phyloP scores from a whole-genome alignment of 179 eudicot species.

The Gypsophila paniculata region DNA sequence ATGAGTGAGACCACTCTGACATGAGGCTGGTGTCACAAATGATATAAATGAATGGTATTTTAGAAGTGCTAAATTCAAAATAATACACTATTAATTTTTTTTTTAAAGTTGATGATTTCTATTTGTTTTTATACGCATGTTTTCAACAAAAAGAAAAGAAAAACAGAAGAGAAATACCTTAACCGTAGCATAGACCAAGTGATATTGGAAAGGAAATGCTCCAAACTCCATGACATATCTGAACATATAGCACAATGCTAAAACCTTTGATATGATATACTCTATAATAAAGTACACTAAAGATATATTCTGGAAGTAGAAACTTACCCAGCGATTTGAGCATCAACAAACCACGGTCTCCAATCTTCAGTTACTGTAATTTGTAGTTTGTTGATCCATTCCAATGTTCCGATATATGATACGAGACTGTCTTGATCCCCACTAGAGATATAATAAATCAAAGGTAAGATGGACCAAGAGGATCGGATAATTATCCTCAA shows the following conservation, averaged over 20 bases:
- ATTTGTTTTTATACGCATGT: no score
- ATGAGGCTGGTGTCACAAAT: no score
- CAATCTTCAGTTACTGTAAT: conserved; percentile 1
- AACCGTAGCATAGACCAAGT: conserved; percentile 10
- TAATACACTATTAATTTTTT: no score
- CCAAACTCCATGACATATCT: conserved; percentile 14
- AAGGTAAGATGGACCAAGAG: no score
- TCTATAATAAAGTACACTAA: no score
- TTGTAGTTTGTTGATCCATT: conserved; percentile 15
- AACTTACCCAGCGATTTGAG: conserved; percentile 21
- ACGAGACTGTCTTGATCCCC: conserved; percentile 17
- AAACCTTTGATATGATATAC: not conserved
- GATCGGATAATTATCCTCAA: no score
- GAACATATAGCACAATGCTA: not conserved
- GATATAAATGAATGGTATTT: no score
- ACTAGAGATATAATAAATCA: not conserved
- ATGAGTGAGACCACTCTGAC: no score
- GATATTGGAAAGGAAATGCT: not conserved
- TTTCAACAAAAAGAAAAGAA: no score
- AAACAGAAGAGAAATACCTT: not conserved
- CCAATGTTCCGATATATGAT: conserved; percentile 9
- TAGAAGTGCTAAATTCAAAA: no score
- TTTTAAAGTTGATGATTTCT: no score
- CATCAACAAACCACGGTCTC: conserved; percentile 19
- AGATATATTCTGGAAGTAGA: not conserved